These are phyloP conservation scores for Lathyrus tuberosus DNA, from an alignment of 306 rosid genomes.

Conservation along the genomic window DNA sequence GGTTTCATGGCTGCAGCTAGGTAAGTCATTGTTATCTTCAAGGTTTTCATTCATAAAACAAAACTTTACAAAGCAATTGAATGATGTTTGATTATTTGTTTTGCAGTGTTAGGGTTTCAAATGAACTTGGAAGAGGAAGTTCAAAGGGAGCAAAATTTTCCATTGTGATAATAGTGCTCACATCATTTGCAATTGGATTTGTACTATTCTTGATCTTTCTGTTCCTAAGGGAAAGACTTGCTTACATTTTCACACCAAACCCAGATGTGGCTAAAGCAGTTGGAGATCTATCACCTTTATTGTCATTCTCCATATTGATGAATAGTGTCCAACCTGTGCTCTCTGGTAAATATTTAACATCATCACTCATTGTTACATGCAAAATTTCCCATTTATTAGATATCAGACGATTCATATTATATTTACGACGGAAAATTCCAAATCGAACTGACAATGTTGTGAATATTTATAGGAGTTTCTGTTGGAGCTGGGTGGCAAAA, in stretches of 20 bases:
- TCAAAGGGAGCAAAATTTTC: conserved; percentile 58
- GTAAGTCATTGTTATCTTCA: not conserved
- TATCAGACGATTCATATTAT: too few species aligned
- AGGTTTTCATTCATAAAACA: not conserved
- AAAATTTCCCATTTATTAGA: too few species aligned
- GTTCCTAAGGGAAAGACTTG: conserved; percentile 44
- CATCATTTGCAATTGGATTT: conserved; percentile 50
- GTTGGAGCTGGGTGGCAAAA: conserved; percentile 73
- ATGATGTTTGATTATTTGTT: not conserved
- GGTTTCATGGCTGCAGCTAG: conserved; percentile 42
- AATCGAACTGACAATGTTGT: not conserved
- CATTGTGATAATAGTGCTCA: conserved; percentile 40
- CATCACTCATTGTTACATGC: too few species aligned
- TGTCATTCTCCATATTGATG: conserved; percentile 55
- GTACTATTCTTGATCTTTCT: conserved; percentile 51
- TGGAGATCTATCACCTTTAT: conserved; percentile 52
- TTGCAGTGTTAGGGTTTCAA: conserved; percentile 59
- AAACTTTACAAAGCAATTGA: too few species aligned
- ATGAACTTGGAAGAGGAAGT: conserved; percentile 67
- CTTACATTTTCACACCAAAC: conserved; percentile 54
- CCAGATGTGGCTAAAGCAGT: conserved; percentile 52
- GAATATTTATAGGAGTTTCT: conserved; percentile 49
- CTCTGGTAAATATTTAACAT: conserved; percentile 45
- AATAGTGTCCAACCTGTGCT: conserved; percentile 70
- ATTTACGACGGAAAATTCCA: not conserved